Conservation (phyloP, 805 yeast species). For the Metschnikowia kofuensis region DNA sequence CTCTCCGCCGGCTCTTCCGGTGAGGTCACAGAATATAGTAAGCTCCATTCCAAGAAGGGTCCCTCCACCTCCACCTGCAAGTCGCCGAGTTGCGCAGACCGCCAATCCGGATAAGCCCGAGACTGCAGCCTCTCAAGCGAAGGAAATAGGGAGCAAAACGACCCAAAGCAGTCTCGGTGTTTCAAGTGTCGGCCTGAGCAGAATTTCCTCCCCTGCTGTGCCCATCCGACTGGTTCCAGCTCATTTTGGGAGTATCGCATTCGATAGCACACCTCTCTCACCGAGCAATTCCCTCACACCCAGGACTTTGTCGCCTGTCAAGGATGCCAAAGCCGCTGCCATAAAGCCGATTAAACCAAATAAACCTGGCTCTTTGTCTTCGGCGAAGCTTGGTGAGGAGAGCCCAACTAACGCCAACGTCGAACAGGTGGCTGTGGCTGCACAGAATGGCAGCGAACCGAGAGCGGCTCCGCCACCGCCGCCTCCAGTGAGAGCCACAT, state of each 20-base stretch:
- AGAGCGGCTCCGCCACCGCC: constrained; percentile 16
- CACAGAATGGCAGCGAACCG: neutral
- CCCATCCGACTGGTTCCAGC: constrained; percentile 8
- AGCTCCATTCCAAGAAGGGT: constrained; percentile 24
- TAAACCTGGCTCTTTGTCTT: constrained; percentile 14
- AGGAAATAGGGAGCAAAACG: no score
- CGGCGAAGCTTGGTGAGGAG: constrained; percentile 14
- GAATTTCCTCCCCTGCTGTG: constrained; percentile 8
- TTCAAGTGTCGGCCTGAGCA: constrained; percentile 3
- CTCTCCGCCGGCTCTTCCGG: constrained; percentile 24
- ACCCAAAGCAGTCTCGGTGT: no score
- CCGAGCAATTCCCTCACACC: constrained; percentile 35
- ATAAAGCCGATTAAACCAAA: constrained; percentile 19
- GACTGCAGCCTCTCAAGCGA: no score
- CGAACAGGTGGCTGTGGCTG: neutral
- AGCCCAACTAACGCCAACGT: neutral
- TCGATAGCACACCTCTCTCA: constrained; percentile 37
- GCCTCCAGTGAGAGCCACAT: constrained; percentile 10
- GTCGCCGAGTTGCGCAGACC: constrained; percentile 13
- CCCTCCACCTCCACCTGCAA: constrained; percentile 28
- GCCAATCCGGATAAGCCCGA: neutral
- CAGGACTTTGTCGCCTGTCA: constrained; percentile 11
- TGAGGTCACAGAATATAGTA: constrained; percentile 14
- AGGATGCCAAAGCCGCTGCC: constrained; percentile 15
- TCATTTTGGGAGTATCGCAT: constrained; percentile 24